Conservation (phyloP, 2,329 filamentous ascomycete genomes). For the Apiospora malaysiana region DNA sequence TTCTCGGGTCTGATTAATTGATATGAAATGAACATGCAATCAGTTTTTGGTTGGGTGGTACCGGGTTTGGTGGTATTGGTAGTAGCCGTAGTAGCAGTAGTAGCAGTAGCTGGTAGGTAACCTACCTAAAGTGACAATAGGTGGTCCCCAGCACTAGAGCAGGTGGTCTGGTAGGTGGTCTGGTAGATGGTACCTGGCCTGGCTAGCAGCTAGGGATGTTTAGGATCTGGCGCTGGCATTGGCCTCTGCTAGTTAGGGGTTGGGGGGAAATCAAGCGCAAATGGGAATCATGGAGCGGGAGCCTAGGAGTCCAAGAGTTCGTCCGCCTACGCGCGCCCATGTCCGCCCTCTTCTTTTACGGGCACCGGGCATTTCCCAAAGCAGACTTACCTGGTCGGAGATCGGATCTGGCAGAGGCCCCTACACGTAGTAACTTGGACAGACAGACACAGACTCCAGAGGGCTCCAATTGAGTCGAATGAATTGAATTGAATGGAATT, state of each 20-base stretch:
- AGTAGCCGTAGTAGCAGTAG: too few species aligned
- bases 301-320: not conserved
- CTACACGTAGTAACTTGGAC: too few species aligned
- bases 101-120: too few species aligned
- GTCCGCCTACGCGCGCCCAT: too few species aligned
- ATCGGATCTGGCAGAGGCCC: slow-evolving; percentile 10
- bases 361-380: not conserved
- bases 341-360: too few species aligned
- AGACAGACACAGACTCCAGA: too few species aligned
- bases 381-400: not conserved
- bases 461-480: not conserved
- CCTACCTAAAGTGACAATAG: too few species aligned
- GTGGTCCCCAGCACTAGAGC: too few species aligned
- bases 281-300: not conserved
- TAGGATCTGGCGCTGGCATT: not conserved
- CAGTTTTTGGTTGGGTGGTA: not conserved
- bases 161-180: too few species aligned
- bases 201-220: not conserved
- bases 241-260: not conserved
- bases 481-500: slow-evolving; percentile 14
- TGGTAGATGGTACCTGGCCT: not conserved
- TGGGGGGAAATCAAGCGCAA: not conserved
- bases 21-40: slow-evolving; percentile 10
- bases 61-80: not conserved
- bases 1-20: not conserved